Evolutionary conservation across 225 moss, liverwort and hornwort genomes (phyloP).

Genomic region (Physcomitrium patens): DNA sequence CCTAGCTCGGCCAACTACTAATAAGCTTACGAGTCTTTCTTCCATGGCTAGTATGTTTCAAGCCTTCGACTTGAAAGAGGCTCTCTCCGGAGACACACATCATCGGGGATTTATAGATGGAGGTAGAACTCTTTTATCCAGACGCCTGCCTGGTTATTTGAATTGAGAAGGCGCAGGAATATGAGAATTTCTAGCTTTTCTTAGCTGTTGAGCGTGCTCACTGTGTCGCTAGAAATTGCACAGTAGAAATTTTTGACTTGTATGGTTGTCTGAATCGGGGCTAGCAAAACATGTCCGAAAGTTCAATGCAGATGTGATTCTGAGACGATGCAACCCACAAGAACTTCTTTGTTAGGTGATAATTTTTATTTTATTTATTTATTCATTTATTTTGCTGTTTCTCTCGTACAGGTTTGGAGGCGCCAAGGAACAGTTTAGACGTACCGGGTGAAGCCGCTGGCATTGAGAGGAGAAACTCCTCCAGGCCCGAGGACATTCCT

Average conservation of each 20-base stretch:
- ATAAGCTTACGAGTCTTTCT: slow-evolving; percentile 17
- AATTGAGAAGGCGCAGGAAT: not conserved
- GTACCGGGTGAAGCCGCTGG: slow-evolving; percentile 50
- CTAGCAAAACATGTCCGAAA: not conserved
- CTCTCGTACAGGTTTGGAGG: slow-evolving; percentile 57
- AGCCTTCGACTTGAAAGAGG: slow-evolving; percentile 39
- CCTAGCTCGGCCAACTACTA: not conserved
- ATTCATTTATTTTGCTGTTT: not conserved
- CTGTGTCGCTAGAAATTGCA: not conserved
- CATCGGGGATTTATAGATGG: slow-evolving; percentile 24
- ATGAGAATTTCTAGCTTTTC: not conserved
- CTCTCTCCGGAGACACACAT: slow-evolving; percentile 23
- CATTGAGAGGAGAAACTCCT: slow-evolving; percentile 41
- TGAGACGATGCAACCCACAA: not conserved
- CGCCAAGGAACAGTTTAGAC: slow-evolving; percentile 84
- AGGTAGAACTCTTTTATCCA: slow-evolving; percentile 34
- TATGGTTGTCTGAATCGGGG: not conserved
- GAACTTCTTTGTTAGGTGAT: not conserved
- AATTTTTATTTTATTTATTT: slow-evolving; percentile 2
- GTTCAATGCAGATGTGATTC: not conserved
- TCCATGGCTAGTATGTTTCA: slow-evolving; percentile 51
- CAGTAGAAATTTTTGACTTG: not conserved
- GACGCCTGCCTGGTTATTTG: not conserved
- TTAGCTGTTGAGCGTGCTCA: no score
- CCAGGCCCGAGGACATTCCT: slow-evolving; percentile 60